These are phyloP conservation scores for Chaetomiaceae sp. DNA, from an alignment of 2,329 filamentous ascomycete species.

Conservation along the genomic window DNA sequence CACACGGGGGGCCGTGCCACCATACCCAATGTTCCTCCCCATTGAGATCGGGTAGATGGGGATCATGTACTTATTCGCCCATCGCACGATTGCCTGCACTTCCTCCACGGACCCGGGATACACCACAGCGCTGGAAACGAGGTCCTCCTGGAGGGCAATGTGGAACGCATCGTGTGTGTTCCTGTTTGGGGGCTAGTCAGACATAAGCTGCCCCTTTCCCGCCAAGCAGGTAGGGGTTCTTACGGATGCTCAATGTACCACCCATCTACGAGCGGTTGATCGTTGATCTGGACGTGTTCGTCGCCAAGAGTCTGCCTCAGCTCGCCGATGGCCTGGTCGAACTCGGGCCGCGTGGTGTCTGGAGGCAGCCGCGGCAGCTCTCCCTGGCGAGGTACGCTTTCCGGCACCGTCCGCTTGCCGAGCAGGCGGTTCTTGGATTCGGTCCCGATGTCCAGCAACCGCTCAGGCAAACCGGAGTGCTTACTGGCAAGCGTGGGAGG, in stretches of 20 bases:
- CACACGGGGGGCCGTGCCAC: conserved; percentile 46
- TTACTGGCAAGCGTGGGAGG: conserved; percentile 7
- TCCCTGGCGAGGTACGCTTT: conserved; percentile 5
- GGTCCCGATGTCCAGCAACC: conserved; percentile 1
- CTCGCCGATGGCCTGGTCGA: conserved; percentile 32
- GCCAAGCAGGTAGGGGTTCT: not conserved
- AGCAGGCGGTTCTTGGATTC: conserved; percentile 10
- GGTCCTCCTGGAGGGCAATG: conserved; percentile 35
- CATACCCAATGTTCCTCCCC: conserved; percentile 46
- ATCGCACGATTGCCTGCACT: conserved; percentile 40
- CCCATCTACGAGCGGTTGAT: conserved; percentile 29
- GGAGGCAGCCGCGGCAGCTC: conserved; percentile 10
- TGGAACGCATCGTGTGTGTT: conserved; percentile 40
- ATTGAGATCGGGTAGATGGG: conserved; percentile 44
- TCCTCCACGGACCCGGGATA: conserved; percentile 40
- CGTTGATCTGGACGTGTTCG: conserved; percentile 28
- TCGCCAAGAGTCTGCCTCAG: conserved; percentile 27
- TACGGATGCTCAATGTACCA: conserved; percentile 28
- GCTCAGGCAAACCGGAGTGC: conserved; percentile 7
- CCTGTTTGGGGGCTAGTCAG: not conserved
- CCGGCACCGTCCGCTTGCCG: conserved; percentile 6
- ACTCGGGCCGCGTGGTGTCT: conserved; percentile 15
- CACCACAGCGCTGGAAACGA: conserved; percentile 37
- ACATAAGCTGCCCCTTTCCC: not conserved
- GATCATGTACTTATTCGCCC: conserved; percentile 38